Percentiles rank a stretch among this genome's conserved stretches.
Conservation (phyloP, 257 asterid species). For the Craterostigma plantagineum region DNA sequence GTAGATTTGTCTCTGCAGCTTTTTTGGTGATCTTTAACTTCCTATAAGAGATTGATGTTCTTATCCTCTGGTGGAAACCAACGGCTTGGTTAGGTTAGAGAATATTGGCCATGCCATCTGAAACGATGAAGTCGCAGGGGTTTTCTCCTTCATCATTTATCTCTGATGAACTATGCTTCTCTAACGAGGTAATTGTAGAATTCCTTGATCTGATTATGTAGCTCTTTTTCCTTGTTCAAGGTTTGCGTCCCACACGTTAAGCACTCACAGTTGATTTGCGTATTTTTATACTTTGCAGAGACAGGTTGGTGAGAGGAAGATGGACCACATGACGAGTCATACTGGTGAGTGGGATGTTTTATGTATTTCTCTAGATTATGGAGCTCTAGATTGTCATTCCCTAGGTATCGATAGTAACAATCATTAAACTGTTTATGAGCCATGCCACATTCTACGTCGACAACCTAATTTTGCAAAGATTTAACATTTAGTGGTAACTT, state of each 20-base stretch:
- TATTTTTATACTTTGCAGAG: constrained; percentile 35
- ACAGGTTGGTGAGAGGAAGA: constrained; percentile 50
- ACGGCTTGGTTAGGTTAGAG: no score
- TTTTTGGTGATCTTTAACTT: constrained; percentile 9
- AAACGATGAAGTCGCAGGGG: constrained; percentile 41
- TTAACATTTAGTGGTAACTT: no score
- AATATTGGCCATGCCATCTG: constrained; percentile 19
- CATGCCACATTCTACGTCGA: no score
- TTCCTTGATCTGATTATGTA: background rate
- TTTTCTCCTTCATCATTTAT: constrained; percentile 66
- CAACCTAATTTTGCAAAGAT: no score
- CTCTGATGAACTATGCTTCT: constrained; percentile 37
- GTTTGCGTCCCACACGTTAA: background rate
- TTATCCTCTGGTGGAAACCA: no score
- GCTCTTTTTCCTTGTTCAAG: background rate
- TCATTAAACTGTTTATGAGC: no score
- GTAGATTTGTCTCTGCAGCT: background rate
- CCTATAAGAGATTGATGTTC: constrained; percentile 14
- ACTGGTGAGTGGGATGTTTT: constrained; percentile 38
- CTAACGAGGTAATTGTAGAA: constrained; percentile 37
- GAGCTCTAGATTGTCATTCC: background rate
- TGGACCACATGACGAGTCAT: constrained; percentile 31
- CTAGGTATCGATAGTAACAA: no score
- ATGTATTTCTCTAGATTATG: background rate
- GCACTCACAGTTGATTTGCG: constrained; percentile 8